Base-by-base conservation (phyloP, 345 rosid species). In the Sonneratia alba region DNA sequence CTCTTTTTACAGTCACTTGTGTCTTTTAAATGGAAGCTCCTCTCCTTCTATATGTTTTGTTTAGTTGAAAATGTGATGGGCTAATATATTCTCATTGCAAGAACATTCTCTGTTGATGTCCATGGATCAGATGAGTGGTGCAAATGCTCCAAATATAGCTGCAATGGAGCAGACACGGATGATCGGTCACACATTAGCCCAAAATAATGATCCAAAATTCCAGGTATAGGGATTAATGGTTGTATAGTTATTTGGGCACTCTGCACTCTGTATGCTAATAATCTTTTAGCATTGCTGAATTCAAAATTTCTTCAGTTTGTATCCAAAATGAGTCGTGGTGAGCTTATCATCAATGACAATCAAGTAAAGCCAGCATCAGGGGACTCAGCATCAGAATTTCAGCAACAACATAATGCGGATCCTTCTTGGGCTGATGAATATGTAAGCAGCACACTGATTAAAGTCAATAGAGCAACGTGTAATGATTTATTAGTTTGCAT, bases 251-350 rank as follows among this genome's bases (percentile, higher is more conserved):
- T 13, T 47, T 13, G 51, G 15, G 51, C 15, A 47, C 51, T 13
- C 51, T 47, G 51, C 51, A 47, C 9, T 19, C 69, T 5, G 19
- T 37, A 9, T 42, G 45, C 13, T 67, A 24, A 68, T 45, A 68
- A 12, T 11, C 16, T 72, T 71, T 21, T 45, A 40, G 61, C 53
- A 77, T 63, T 69, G 70, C 67, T 92, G 99, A 96, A 96, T 85
- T 96, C 99, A 67, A 92, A 85, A 81, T 92, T 96, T 85, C 98
- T 92, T 73, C 99, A 92, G 72, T 92, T 96, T 83, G 87, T 96
- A 77, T 96, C 99, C 37, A 96, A 96, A 84, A 96, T 96, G 99
- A 96, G 99, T 79, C 97, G 95, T 0, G 98, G 98, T 66, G 97
- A 96, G 82, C 98, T 96, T 76, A 89, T 96, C 71, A 82, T 96